These are phyloP conservation scores for Termitomyces sp. DNA, from an alignment of 768 basidiomycete species.

Conservation along the genomic window DNA sequence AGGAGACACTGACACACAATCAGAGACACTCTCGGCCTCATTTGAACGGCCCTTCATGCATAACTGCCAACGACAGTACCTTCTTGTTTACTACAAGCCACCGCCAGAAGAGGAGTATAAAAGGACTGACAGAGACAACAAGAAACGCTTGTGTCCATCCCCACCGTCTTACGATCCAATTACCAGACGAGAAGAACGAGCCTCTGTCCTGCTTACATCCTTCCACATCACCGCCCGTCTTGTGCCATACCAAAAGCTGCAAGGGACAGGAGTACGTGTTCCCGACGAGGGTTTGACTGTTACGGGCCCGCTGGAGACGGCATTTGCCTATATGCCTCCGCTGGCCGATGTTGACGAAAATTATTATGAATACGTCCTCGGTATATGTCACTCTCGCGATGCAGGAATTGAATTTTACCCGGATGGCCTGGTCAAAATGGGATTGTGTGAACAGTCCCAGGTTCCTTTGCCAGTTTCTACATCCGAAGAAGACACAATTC, in stretches of 20 bases:
- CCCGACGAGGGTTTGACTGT: constrained; percentile 68
- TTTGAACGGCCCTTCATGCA: constrained; percentile 33
- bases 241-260: constrained; percentile 66
- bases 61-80: constrained; percentile 54
- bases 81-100: constrained; percentile 74
- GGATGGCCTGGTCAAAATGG: constrained; percentile 73
- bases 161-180: constrained; percentile 29
- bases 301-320: constrained; percentile 51
- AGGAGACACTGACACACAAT: constrained; percentile 55
- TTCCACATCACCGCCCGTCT: constrained; percentile 77
- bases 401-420: constrained; percentile 74
- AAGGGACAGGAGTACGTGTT: constrained; percentile 66
- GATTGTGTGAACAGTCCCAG: constrained; percentile 44
- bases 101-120: constrained; percentile 15
- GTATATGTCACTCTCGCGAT: constrained; percentile 55
- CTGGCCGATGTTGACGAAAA: constrained; percentile 28
- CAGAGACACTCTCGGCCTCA: constrained; percentile 19
- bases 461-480: constrained; percentile 6
- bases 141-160: constrained; percentile 37
- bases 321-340: constrained; percentile 40
- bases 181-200: constrained; percentile 32
- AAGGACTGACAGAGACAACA: constrained; percentile 28
- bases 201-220: constrained; percentile 44
- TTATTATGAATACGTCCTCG: constrained; percentile 45
- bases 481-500: constrained; percentile 35